These are phyloP conservation scores for Paraurostyla sp. DNA, from an alignment of 73 alveolate genomes.

Conservation along the genomic window DNA sequence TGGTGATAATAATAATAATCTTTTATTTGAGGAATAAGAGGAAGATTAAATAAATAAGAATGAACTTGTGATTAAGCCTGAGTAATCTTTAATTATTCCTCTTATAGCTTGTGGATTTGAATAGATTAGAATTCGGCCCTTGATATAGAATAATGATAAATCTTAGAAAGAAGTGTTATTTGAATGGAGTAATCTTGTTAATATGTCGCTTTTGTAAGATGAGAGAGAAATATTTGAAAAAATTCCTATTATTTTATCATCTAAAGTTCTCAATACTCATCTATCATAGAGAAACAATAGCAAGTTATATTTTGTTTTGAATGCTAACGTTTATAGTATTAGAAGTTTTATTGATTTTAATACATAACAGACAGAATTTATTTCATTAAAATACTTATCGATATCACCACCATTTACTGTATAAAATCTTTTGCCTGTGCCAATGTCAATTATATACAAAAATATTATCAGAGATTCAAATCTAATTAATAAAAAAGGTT, in stretches of 20 bases:
- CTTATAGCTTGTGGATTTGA: conserved; percentile 45
- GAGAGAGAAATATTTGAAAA: conserved; percentile 62
- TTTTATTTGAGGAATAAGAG: not conserved
- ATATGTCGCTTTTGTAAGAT: conserved; percentile 18
- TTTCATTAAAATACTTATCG: conserved; percentile 28
- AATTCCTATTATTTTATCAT: conserved; percentile 5
- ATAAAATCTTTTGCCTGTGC: conserved; percentile 43
- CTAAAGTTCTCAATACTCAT: conserved; percentile 7
- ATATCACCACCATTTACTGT: conserved; percentile 57
- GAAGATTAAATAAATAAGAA: not conserved
- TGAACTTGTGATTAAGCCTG: conserved; percentile 14
- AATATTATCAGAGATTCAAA: conserved; percentile 11
- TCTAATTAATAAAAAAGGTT: not conserved
- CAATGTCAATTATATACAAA: not conserved
- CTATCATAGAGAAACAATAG: not conserved
- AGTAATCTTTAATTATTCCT: conserved; percentile 18
- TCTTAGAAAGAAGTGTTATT: not conserved
- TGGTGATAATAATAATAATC: not conserved
- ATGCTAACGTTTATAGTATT: conserved; percentile 46
- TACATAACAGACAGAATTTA: conserved; percentile 48
- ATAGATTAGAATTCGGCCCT: conserved; percentile 30
- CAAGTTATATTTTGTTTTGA: not conserved
- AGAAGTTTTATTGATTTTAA: conserved; percentile 49
- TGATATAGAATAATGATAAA: not conserved
- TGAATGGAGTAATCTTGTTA: conserved; percentile 51